Evolutionary conservation across 352 stramenopile species (phyloP).

Genomic region (Phytopythium helicoides): DNA sequence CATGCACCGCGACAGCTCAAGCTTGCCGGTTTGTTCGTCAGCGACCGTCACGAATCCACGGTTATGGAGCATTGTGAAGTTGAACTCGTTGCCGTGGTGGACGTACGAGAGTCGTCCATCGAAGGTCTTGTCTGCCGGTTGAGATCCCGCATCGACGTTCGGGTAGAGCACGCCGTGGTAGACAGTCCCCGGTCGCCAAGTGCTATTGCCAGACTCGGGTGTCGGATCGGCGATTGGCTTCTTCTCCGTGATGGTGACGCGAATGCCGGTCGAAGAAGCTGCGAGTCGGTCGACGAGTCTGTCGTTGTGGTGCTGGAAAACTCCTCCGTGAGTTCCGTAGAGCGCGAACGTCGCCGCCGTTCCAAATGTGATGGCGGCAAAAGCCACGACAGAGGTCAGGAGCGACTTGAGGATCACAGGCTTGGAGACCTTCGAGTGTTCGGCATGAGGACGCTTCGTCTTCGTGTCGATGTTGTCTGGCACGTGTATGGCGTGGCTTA

Average conservation of each 20-base stretch:
- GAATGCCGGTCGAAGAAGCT: constrained; percentile 1
- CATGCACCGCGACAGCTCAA: constrained; percentile 9
- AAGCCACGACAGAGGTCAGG: not conserved
- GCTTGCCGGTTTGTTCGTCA: not conserved
- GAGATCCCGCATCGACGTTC: not conserved
- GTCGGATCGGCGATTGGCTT: not conserved
- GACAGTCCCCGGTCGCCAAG: too few relatives aligned
- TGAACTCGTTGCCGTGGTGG: constrained; percentile 8
- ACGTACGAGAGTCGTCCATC: constrained; percentile 12
- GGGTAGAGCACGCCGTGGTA: constrained; percentile 7
- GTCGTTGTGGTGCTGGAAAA: constrained; percentile 9
- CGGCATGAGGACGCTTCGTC: too few relatives aligned
- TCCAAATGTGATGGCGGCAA: not conserved
- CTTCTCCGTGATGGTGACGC: constrained; percentile 12
- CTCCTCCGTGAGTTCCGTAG: constrained; percentile 8
- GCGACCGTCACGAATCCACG: constrained; percentile 10
- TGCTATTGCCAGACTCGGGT: constrained; percentile 2
- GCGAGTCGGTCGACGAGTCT: constrained; percentile 8
- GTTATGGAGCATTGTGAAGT: constrained; percentile 17
- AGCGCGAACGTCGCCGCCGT: not conserved
- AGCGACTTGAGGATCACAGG: not conserved
- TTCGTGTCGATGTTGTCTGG: too few relatives aligned
- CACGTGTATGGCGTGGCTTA: too few relatives aligned
- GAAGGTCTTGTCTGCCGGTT: not conserved
- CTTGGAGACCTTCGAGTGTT: too few relatives aligned